These are phyloP conservation scores for Pittosporum tobira DNA, from an alignment of 129 eudicot genomes.

Conservation along the genomic window DNA sequence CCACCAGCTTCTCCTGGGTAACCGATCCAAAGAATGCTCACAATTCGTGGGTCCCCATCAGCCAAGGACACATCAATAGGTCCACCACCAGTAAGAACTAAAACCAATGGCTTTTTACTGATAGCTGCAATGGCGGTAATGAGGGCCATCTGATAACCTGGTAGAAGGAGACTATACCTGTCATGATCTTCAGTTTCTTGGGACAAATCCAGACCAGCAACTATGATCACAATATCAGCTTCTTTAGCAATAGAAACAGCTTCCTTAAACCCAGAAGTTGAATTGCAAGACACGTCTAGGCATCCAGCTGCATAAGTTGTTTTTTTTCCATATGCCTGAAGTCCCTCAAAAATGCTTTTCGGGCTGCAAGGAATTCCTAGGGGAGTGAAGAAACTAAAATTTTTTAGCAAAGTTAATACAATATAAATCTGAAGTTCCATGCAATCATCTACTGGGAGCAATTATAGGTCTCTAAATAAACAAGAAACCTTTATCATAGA, in stretches of 20 bases:
- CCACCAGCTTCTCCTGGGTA: conserved; percentile 98
- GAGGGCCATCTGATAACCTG: conserved; percentile 70
- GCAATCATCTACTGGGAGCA: not conserved
- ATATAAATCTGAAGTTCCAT: too few species aligned
- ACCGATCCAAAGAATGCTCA: conserved; percentile 84
- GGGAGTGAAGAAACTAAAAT: conserved; percentile 2
- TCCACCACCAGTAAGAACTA: conserved; percentile 87
- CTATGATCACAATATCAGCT: conserved; percentile 66
- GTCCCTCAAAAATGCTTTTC: conserved; percentile 51
- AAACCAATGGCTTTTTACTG: conserved; percentile 55
- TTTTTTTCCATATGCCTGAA: conserved; percentile 39
- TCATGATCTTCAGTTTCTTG: conserved; percentile 93
- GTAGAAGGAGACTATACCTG: conserved; percentile 78
- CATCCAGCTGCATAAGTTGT: conserved; percentile 53
- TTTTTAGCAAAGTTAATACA: not conserved
- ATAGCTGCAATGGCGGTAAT: conserved; percentile 45
- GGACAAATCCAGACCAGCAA: conserved; percentile 71
- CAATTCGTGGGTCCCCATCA: conserved; percentile 43
- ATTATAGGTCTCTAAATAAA: not conserved
- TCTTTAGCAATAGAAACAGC: conserved; percentile 57
- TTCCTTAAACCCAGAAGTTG: conserved; percentile 35
- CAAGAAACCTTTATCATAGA: not conserved
- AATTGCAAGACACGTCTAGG: conserved; percentile 55
- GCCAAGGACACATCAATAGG: conserved; percentile 87
- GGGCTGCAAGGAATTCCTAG: conserved; percentile 73